Evolutionary conservation across 768 basidiomycete species (phyloP), one percentile per base, ranked within the genome.

Genomic region (Naematelia aurantialba): DNA sequence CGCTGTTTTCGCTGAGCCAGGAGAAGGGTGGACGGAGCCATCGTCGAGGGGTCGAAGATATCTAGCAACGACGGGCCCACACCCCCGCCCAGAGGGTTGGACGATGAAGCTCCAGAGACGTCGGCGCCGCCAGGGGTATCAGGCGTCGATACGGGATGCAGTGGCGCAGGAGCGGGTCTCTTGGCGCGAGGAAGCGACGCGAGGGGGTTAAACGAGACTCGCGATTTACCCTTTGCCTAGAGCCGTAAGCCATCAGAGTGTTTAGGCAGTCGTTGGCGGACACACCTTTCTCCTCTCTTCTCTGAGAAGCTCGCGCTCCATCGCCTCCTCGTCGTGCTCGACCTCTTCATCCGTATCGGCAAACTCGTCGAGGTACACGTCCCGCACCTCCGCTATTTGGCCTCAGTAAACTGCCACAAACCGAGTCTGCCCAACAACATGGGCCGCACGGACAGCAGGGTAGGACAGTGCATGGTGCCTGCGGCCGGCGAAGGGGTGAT

Each of bases 281-380:
- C 68, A 1, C 24, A 69, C 70, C 64, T 69, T 74, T 10, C 66
- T 53, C 27, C 67, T 26, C 49, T 71, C 72, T 52, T 71, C 71
- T 19, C 61, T 30, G 29, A 61, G 34, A 17, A 69, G 45, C 42
- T 63, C 57, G 10, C 65, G 55, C 42, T 72, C 73, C 30, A 60
- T 59, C 29, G 55, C 73, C 27, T 72, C 73, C 39, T 72, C 70
- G 51, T 74, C 73, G 44, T 63, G 53, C 25, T 69, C 70, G 13
- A 66, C 59, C 46, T 76, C 75, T n/a, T 76, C 75, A 49, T 76
- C 75, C 3, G 75, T 76, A 61, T 74, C 73, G 12, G 71, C 75
- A 52, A 74, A 74, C 19, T 76, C 75, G 10, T 74, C 71, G 30
- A 69, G 54, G 47, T 62, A 74, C 1, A 74, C 71, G 61, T 76